A percentile compares a stretch with the other conserved stretches of the same genome.
These are phyloP conservation scores for Chaetomiaceae sp. DNA, from an alignment of 2,329 filamentous ascomycete genomes.

Conservation along the genomic window DNA sequence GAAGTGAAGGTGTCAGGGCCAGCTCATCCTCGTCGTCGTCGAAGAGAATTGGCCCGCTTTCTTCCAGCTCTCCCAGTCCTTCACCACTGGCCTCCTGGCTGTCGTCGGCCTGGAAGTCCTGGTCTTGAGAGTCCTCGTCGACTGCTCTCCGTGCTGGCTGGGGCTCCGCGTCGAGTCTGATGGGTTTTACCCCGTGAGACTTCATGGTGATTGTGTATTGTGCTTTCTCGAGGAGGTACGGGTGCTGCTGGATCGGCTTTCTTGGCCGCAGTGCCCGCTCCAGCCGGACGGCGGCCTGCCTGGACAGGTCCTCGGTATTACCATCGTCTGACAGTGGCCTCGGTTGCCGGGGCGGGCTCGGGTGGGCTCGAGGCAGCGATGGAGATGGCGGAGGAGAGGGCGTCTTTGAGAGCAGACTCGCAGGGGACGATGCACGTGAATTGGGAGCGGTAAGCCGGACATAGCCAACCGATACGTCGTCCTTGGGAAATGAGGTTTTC, in stretches of 20 bases:
- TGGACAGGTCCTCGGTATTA: constrained; percentile 12
- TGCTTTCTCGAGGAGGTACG: constrained; percentile 53
- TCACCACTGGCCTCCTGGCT: constrained; percentile 40
- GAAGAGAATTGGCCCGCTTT: constrained; percentile 23
- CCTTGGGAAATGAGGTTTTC: constrained; percentile 19
- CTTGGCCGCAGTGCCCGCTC: constrained; percentile 53
- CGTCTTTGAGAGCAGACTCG: constrained; percentile 19
- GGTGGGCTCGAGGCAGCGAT: constrained; percentile 16
- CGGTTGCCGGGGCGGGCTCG: background rate
- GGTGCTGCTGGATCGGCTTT: constrained; percentile 58
- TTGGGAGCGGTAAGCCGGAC: constrained; percentile 27
- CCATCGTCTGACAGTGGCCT: constrained; percentile 2
- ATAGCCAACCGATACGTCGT: constrained; percentile 38
- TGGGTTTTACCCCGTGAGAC: constrained; percentile 50
- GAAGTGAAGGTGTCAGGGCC: constrained; percentile 29
- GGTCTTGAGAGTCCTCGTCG: constrained; percentile 43
- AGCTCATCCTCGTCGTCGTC: constrained; percentile 28
- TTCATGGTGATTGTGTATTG: constrained; percentile 51
- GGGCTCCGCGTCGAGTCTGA: constrained; percentile 38
- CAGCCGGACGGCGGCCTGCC: constrained; percentile 31
- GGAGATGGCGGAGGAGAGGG: constrained; percentile 26
- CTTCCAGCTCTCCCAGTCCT: constrained; percentile 8
- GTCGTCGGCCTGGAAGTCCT: constrained; percentile 46
- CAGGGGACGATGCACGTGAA: constrained; percentile 5
- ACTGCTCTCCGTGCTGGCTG: constrained; percentile 22